Conservation (phyloP, 306 rosid genomes). For the Neltuma alba region DNA sequence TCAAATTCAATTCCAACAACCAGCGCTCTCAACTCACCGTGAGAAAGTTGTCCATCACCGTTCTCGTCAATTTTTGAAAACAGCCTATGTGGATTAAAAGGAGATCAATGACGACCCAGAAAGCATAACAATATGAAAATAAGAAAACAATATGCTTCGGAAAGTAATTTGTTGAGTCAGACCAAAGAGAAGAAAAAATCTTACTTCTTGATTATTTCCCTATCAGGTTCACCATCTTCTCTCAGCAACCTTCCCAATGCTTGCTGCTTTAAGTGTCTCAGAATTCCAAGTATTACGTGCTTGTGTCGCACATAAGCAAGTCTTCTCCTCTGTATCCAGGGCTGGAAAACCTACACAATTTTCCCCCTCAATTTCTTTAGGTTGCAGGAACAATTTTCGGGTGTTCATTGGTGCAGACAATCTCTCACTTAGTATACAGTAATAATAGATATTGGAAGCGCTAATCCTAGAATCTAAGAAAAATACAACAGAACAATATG, state of each 20-base stretch:
- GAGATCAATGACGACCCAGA: constrained; percentile 25
- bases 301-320: constrained; percentile 67
- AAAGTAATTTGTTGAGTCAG: background rate
- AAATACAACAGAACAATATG: background rate
- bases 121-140: constrained; percentile 1
- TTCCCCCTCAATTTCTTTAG: constrained; percentile 11
- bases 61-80: constrained; percentile 59
- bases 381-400: background rate
- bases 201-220: constrained; percentile 60
- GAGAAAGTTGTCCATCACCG: constrained; percentile 52
- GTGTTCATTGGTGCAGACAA: constrained; percentile 5
- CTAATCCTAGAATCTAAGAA: background rate
- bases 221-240: constrained; percentile 69
- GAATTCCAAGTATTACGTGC: constrained; percentile 73
- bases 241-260: constrained; percentile 68
- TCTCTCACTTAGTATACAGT: constrained; percentile 27
- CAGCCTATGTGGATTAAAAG: constrained; percentile 52
- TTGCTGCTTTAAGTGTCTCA: constrained; percentile 60
- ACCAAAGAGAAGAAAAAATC: constrained; percentile 37
- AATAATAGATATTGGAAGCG: background rate
- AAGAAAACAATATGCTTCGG: constrained; percentile 21
- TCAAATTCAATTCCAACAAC: constrained; percentile 75
- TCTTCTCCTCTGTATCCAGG: constrained; percentile 84
- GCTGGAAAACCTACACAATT: constrained; percentile 81
- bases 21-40: constrained; percentile 68